Evolutionary conservation across 2,329 filamentous ascomycete species (phyloP).

Genomic region (Whalleya microplaca): DNA sequence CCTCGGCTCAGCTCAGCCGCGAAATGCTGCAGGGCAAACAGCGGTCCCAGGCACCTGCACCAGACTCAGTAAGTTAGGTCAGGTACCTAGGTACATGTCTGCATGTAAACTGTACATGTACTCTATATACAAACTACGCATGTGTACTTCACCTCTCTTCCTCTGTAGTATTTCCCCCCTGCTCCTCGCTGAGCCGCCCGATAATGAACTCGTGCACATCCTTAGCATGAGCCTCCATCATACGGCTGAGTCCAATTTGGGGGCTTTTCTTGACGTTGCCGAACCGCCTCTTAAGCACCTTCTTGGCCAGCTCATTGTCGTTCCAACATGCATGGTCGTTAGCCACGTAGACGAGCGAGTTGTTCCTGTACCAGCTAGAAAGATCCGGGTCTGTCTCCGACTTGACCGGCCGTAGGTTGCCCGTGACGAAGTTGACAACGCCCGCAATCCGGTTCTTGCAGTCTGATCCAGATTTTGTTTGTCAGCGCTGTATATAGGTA

Average conservation of each 20-base stretch:
- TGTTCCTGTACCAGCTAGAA: constrained; percentile 80
- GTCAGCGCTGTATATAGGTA: background rate
- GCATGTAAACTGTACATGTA: no score
- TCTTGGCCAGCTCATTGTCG: constrained; percentile 61
- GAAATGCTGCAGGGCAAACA: no score
- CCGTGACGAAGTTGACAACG: constrained; percentile 81
- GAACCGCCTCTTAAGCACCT: constrained; percentile 63
- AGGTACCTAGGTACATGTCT: no score
- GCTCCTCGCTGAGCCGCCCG: constrained; percentile 40
- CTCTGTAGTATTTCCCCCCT: constrained; percentile 51
- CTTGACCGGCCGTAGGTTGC: constrained; percentile 75
- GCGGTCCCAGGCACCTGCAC: no score
- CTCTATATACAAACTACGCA: no score
- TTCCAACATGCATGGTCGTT: constrained; percentile 76
- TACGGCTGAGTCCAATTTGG: constrained; percentile 52
- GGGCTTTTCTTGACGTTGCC: constrained; percentile 60
- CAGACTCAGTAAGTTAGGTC: no score
- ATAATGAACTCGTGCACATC: constrained; percentile 58
- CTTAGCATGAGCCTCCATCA: constrained; percentile 59
- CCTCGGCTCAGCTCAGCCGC: no score
- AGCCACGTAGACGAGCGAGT: constrained; percentile 80
- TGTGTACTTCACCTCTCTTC: constrained; percentile 45
- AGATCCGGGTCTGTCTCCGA: constrained; percentile 76
- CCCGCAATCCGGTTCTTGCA: constrained; percentile 71
- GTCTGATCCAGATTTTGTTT: constrained; percentile 42